Conservation (phyloP, 305 asterid species). For the Fraxinus nigra region DNA sequence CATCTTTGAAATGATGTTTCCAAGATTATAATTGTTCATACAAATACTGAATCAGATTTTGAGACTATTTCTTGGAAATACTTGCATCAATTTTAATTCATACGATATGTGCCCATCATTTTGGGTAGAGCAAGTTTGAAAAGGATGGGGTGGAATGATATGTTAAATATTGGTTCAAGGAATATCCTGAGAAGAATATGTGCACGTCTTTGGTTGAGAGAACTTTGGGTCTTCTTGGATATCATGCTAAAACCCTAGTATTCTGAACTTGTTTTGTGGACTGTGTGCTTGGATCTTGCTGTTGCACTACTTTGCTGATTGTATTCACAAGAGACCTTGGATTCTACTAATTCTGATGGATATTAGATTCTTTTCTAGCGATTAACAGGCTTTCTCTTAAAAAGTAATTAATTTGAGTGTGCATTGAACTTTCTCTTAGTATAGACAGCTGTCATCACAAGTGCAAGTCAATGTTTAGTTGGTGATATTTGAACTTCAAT, state of each 20-base stretch:
- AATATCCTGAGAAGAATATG: not conserved
- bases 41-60: not conserved
- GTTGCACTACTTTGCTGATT: not conserved
- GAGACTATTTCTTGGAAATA: not conserved
- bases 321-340: not conserved
- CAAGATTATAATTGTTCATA: not conserved
- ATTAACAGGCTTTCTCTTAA: not conserved
- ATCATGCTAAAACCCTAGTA: not conserved
- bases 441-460: not conserved
- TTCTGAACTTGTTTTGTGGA: not conserved
- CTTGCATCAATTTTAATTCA: not conserved
- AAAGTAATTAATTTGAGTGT: not conserved
- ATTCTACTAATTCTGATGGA: not conserved
- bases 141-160: not conserved
- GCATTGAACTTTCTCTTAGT: not conserved
- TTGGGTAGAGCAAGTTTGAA: not conserved
- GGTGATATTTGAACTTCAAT: not conserved
- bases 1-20: not conserved
- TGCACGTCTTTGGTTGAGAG: not conserved
- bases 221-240: not conserved
- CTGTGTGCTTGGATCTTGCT: not conserved
- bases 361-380: not conserved
- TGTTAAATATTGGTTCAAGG: not conserved
- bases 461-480: not conserved
- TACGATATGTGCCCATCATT: not conserved